A percentile compares a stretch with the other conserved stretches of the same genome.
Conservation (phyloP, 1,139 yeast genomes). For the Arxiozyma slooffiae region DNA sequence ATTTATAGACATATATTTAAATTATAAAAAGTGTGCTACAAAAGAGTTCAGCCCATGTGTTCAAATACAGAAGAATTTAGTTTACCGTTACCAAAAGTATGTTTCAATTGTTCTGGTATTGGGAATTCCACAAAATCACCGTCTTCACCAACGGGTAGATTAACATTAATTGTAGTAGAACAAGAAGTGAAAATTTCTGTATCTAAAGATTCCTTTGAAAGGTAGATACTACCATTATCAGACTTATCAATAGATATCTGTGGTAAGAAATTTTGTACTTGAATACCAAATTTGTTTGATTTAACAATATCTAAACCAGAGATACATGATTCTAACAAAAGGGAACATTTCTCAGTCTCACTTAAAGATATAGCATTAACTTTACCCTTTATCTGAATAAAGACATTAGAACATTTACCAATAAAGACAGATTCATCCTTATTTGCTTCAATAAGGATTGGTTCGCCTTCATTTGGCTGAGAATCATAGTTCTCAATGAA, state of each 20-base stretch:
- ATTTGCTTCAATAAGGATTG: conserved; percentile 64
- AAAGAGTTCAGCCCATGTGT: conserved; percentile 39
- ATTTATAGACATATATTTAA: background rate
- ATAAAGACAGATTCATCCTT: conserved; percentile 84
- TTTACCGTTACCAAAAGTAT: conserved; percentile 41
- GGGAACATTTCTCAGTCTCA: conserved; percentile 59
- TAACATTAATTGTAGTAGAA: conserved; percentile 74
- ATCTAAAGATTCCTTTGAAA: conserved; percentile 58
- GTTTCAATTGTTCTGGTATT: conserved; percentile 82
- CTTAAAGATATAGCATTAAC: conserved; percentile 80
- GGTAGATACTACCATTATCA: conserved; percentile 74
- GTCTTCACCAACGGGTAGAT: conserved; percentile 56
- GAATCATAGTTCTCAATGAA: conserved; percentile 67
- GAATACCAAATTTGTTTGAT: conserved; percentile 72
- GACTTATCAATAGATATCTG: conserved; percentile 80
- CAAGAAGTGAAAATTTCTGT: conserved; percentile 76
- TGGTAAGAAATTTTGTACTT: conserved; percentile 70
- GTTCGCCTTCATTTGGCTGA: conserved; percentile 33
- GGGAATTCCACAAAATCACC: conserved; percentile 67
- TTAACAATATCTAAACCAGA: conserved; percentile 85
- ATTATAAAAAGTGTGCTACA: conserved; percentile 1
- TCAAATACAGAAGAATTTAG: conserved; percentile 46
- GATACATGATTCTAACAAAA: conserved; percentile 74
- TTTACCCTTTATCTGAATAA: conserved; percentile 82
- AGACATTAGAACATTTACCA: conserved; percentile 64